These are phyloP conservation scores for Ailanthus altissimus DNA, from an alignment of 345 rosid genomes.

Conservation along the genomic window DNA sequence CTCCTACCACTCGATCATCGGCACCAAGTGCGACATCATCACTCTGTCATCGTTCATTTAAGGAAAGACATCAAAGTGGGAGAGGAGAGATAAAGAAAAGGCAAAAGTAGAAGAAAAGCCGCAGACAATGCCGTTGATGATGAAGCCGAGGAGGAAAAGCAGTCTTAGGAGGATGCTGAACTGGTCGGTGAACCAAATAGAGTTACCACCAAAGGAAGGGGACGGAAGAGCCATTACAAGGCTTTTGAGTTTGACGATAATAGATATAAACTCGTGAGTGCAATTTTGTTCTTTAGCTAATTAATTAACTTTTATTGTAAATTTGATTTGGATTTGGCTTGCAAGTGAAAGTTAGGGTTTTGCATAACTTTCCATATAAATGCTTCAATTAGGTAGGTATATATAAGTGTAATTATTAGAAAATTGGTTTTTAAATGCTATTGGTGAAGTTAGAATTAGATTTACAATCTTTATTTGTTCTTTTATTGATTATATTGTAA, in stretches of 20 bases:
- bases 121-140: slow-evolving; percentile 20
- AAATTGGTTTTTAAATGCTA: neutral
- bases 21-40: too few relatives aligned
- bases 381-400: neutral
- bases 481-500: neutral
- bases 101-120: slow-evolving; percentile 29
- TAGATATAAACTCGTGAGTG: slow-evolving; percentile 75
- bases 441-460: neutral
- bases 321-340: neutral
- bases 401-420: neutral
- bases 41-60: neutral
- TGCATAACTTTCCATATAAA: neutral
- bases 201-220: slow-evolving; percentile 76
- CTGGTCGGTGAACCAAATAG: slow-evolving; percentile 65
- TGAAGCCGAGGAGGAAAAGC: slow-evolving; percentile 65
- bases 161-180: slow-evolving; percentile 67
- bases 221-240: slow-evolving; percentile 53
- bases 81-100: slow-evolving; percentile 29
- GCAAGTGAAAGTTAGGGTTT: slow-evolving; percentile 17
- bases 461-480: neutral
- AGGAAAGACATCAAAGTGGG: slow-evolving; percentile 28
- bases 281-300: neutral
- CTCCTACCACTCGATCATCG: too few relatives aligned
- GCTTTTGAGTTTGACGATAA: slow-evolving; percentile 79
- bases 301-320: neutral